phyloP scores from a whole-genome alignment of 768 basidiomycete species.

The Hypholoma fasciculare region DNA sequence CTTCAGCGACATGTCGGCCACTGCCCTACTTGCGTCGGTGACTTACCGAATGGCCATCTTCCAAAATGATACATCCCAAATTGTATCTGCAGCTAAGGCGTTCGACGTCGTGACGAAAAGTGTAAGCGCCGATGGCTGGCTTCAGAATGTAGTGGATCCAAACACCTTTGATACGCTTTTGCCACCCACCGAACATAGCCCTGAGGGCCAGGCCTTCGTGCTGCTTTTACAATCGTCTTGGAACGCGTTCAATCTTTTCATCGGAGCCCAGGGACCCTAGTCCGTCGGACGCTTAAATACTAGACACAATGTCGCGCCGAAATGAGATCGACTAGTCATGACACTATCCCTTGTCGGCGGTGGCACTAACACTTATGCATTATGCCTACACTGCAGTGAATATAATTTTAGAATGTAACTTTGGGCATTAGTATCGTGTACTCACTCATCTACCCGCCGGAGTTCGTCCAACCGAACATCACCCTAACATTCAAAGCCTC shows the following conservation, averaged over 20 bases:
- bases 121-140: constrained; percentile 42
- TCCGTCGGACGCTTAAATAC: too few species aligned
- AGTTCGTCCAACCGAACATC: too few species aligned
- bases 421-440: too few species aligned
- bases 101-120: constrained; percentile 35
- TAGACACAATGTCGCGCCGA: too few species aligned
- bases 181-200: constrained; percentile 37
- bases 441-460: too few species aligned
- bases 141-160: constrained; percentile 49
- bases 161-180: constrained; percentile 43
- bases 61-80: constrained; percentile 33
- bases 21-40: constrained; percentile 56
- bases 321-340: too few species aligned
- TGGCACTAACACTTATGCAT: too few species aligned
- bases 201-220: constrained; percentile 64
- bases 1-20: constrained; percentile 55
- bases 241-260: constrained; percentile 16
- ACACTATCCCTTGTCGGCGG: too few species aligned
- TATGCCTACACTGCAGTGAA: too few species aligned
- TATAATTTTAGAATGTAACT: too few species aligned
- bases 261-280: background rate
- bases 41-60: constrained; percentile 54
- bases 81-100: constrained; percentile 42
- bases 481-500: too few species aligned
- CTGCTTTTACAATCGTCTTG: constrained; percentile 50